Base-by-base conservation (phyloP, 1,284 basidiomycete genomes). In the Amylostereum areolatum region DNA sequence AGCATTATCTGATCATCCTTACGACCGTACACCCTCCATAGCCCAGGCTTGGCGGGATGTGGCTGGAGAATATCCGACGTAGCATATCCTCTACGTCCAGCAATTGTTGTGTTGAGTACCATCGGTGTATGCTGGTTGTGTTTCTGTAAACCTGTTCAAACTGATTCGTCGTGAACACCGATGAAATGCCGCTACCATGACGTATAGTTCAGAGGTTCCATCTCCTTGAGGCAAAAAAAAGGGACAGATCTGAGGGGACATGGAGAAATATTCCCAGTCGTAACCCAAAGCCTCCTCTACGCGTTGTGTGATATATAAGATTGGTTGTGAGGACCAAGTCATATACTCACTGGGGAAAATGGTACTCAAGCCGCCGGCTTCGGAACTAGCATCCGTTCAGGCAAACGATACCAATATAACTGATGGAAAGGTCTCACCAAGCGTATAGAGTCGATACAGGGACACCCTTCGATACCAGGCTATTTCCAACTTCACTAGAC, bases 1-100 rank as follows among this genome's bases (percentile, higher is more conserved):
- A 69, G 69, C 47, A 74, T 69, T 28, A 75, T 72, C 48, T 73
- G 72, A 51, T 74, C 72, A 48, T 76, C 73, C 3, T 58, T 55
- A 6, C 74, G 62, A 4, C 73, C 74, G 33, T 61, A 63, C 46
- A 74, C 59, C 49, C 65, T 67, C 68, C 70, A 77, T 8, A 63
- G 60, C 24, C 66, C 66, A 9, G 59, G 53, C 44, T 68, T 69
- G 0, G 63, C 66, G 7, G 73, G 71, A 54, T 77, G 75, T 8
- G 65, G 68, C 2, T 60, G 50, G 24, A 70, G 60, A 12, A 77
- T 53, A 53, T 77, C 75, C 12, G 59, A 62, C 1, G 70, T 62
- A 5, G 57, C 55, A 46, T 60, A 66, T 2, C 55, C 64, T 25
- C 53, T 50, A 1, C 40, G 35, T 28, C 60, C 61, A 7, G 58